These are phyloP conservation scores for Zostera marina DNA, from an alignment of 116 monocot species.

Conservation along the genomic window DNA sequence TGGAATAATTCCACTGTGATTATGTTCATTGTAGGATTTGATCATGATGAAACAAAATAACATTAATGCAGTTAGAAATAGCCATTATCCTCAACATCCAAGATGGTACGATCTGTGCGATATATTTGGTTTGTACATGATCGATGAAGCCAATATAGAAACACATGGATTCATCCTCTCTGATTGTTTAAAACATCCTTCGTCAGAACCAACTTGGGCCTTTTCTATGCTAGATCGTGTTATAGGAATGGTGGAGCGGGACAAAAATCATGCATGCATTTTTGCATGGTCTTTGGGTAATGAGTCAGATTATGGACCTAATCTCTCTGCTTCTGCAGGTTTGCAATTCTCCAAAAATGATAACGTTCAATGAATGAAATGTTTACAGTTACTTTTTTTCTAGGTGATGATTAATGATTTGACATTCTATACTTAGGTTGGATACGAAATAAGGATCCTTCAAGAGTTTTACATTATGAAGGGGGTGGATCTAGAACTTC, in stretches of 20 bases:
- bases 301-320: slow-evolving; percentile 92
- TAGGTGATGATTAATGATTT: neutral
- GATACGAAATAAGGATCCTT: slow-evolving; percentile 72
- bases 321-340: slow-evolving; percentile 95
- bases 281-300: slow-evolving; percentile 95
- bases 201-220: slow-evolving; percentile 75
- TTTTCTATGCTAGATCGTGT: slow-evolving; percentile 86
- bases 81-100: slow-evolving; percentile 97
- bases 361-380: too few species aligned
- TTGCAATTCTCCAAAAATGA: slow-evolving; percentile 5
- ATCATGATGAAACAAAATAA: slow-evolving; percentile 93
- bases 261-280: slow-evolving; percentile 95
- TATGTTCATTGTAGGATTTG: slow-evolving; percentile 52
- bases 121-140: slow-evolving; percentile 90
- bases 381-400: neutral
- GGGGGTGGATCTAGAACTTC: slow-evolving; percentile 93
- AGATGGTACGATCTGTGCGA: slow-evolving; percentile 97
- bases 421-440: slow-evolving; percentile 39
- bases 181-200: slow-evolving; percentile 66
- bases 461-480: slow-evolving; percentile 91
- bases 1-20: neutral
- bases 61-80: slow-evolving; percentile 97
- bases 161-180: slow-evolving; percentile 84
- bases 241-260: slow-evolving; percentile 95
- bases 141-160: slow-evolving; percentile 99